Percentiles rank a stretch among this genome's conserved stretches.
These are phyloP conservation scores for Adansonia gregorii DNA, from an alignment of 441 rosid genomes.

Conservation along the genomic window DNA sequence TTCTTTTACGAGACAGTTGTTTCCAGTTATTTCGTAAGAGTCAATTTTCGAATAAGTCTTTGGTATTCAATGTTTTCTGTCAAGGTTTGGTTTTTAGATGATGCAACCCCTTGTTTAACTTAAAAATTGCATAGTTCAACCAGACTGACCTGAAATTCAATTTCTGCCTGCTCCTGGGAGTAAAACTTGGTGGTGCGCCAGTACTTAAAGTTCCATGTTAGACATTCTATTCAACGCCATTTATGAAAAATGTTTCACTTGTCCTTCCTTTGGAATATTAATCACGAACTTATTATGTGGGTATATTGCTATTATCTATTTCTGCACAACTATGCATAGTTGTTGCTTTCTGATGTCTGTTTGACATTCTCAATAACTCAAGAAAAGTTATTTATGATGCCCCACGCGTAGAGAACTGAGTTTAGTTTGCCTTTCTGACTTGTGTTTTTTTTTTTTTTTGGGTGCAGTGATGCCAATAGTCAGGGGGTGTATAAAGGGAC, in stretches of 20 bases:
- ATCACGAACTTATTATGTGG: neutral
- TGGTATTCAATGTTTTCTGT: neutral
- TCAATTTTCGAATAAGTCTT: neutral
- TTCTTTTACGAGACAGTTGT: neutral
- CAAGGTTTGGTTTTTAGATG: neutral
- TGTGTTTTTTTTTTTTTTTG: conserved; percentile 2
- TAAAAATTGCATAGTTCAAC: neutral
- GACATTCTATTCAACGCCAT: neutral
- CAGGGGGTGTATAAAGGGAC: conserved; percentile 78
- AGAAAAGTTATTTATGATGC: neutral
- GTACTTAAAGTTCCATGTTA: conserved; percentile 7
- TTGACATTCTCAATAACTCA: neutral
- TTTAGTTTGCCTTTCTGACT: conserved; percentile 9
- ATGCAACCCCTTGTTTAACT: neutral
- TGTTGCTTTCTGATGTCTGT: neutral
- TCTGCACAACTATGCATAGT: neutral
- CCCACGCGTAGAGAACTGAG: neutral
- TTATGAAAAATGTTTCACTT: neutral
- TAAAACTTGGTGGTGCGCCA: neutral
- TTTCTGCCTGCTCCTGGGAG: neutral
- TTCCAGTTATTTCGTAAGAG: neutral
- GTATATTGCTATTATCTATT: neutral
- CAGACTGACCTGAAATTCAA: neutral
- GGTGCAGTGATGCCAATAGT: conserved; percentile 85
- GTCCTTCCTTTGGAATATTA: neutral